A percentile compares a stretch with the other conserved stretches of the same genome.
phyloP scores from a whole-genome alignment of 805 yeast genomes.

The Ogataea pini region DNA sequence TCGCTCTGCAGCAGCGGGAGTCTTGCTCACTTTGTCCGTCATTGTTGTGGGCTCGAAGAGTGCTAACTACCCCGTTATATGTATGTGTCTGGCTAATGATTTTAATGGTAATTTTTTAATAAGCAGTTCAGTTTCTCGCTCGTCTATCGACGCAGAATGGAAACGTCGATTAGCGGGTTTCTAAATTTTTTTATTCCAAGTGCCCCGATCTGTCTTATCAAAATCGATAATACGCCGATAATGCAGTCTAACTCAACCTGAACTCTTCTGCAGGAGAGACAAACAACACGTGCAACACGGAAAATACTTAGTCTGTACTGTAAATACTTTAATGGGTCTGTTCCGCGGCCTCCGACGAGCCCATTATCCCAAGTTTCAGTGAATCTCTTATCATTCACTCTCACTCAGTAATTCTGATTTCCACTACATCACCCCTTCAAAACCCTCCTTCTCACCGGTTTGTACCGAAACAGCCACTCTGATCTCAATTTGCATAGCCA shows the following conservation, averaged over 20 bases:
- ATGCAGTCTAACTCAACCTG: neutral
- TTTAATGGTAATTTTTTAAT: too few relatives aligned
- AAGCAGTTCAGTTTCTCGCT: neutral
- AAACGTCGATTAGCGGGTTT: neutral
- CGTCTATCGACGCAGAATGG: neutral
- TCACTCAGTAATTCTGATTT: too few relatives aligned
- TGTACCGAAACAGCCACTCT: too few relatives aligned
- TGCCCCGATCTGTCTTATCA: neutral
- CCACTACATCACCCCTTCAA: too few relatives aligned
- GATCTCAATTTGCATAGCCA: neutral
- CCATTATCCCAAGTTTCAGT: too few relatives aligned
- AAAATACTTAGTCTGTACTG: too few relatives aligned
- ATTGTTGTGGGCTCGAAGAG: too few relatives aligned
- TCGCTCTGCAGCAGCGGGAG: constrained; percentile 18
- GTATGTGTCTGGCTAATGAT: too few relatives aligned
- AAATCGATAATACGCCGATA: neutral
- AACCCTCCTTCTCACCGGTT: neutral
- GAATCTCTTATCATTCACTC: too few relatives aligned
- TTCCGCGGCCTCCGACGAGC: neutral
- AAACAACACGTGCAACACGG: neutral
- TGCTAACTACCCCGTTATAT: too few relatives aligned
- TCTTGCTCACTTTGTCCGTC: neutral
- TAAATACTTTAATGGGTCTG: neutral
- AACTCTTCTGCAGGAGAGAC: neutral
- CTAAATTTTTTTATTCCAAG: neutral